These are phyloP conservation scores for Echria macrotheca DNA, from an alignment of 495 filamentous ascomycete genomes.

Conservation along the genomic window DNA sequence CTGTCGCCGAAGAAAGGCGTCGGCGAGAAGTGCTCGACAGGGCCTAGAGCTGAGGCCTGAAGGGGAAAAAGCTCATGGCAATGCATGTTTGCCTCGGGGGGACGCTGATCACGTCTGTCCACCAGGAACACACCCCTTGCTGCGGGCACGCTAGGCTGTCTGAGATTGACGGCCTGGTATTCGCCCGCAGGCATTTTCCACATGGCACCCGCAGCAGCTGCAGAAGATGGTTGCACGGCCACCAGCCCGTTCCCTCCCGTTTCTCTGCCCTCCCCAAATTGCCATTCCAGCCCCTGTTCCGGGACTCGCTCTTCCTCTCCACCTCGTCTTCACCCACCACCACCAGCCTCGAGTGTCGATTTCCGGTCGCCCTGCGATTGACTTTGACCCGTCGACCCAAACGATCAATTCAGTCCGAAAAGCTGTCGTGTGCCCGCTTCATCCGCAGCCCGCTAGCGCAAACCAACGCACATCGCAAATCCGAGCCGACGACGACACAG, in stretches of 20 bases:
- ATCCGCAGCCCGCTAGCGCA: too few species aligned
- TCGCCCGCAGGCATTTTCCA: too few species aligned
- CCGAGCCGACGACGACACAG: too few species aligned
- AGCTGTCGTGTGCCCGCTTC: too few species aligned
- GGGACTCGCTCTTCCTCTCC: neutral
- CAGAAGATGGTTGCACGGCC: slow-evolving; percentile 1
- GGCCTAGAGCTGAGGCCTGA: too few species aligned
- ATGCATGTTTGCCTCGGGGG: neutral
- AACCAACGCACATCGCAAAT: too few species aligned
- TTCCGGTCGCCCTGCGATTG: slow-evolving; percentile 8
- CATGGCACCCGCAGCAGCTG: slow-evolving; percentile 7
- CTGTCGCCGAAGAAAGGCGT: too few species aligned
- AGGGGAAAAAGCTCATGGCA: too few species aligned
- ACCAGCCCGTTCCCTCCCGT: slow-evolving; percentile 4
- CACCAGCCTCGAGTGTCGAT: neutral
- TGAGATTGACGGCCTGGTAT: neutral
- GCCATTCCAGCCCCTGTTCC: too few species aligned
- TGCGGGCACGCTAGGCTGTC: neutral
- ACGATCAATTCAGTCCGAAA: neutral
- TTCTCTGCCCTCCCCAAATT: slow-evolving; percentile 2
- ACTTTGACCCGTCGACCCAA: slow-evolving; percentile 2
- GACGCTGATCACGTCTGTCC: neutral
- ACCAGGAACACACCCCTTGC: neutral
- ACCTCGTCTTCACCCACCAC: neutral
- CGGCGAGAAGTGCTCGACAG: too few species aligned